Evolutionary conservation across 306 rosid species (phyloP), one percentile per base, ranked within the genome.

Genomic region (Sindora glabra): DNA sequence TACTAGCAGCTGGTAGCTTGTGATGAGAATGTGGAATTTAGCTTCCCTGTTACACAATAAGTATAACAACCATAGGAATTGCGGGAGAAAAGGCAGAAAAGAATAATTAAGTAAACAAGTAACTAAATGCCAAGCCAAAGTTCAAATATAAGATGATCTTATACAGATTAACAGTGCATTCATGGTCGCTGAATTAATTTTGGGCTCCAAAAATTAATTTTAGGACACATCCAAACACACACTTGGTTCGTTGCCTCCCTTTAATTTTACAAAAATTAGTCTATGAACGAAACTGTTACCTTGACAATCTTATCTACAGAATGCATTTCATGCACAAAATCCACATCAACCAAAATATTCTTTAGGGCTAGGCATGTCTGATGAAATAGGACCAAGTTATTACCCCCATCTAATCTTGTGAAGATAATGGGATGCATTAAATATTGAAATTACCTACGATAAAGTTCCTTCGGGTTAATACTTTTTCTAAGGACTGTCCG

Each of bases 1-100:
- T 56, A 94, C 99, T 39, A 94, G 87, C 54, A 94, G 80, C 82
- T 94, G 95, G 68, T 92, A 92, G 85, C 90, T 92, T 75, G 99
- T 94, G 73, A 94, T 81, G 57, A 89, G 94, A 70, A 94, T 81
- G 68, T 94, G 99, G 73, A 85, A 94, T 66, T 95, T 95, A 48
- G 99, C 94, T 64, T 84, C 99, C 85, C 99, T 94, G 74, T 30
- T 49, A 69, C 37, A 65, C 44, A 33, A 65, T 15, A 10, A 38
- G 45, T 49, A 54, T 21, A 51, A 58, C 25, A 46, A 69, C 16
- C 52, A 63, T 1, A 64, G n/a, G 33, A 48, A 56, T 37, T 45
- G 50, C 48, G 27, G 30, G 39, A 47, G 34, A 48, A 59, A 38
- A 58, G 38, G 56, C 59, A 49, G 34, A 36, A 33, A 51, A 37